A percentile compares a stretch with the other conserved stretches of the same genome.
Evolutionary conservation across 2,329 filamentous ascomycete genomes (phyloP).

Genomic region (Lachnellula occidentalis): DNA sequence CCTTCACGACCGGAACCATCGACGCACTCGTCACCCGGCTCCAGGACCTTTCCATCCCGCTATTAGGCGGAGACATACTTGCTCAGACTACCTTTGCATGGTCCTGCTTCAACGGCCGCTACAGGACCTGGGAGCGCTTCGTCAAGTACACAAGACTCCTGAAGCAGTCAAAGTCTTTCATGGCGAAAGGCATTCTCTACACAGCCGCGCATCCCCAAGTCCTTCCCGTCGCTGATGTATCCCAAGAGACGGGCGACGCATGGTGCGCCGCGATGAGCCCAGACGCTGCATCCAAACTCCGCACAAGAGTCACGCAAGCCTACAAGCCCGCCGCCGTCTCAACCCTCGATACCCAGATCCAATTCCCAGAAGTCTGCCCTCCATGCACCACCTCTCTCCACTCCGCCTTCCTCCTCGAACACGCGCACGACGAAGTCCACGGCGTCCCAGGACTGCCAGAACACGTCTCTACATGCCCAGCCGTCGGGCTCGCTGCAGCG

Average conservation of each 20-base stretch:
- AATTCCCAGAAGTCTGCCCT: background rate
- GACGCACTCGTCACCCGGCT: too few relatives aligned
- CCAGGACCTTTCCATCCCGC: too few relatives aligned
- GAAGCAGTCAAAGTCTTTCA: background rate
- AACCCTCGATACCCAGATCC: background rate
- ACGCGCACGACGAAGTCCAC: background rate
- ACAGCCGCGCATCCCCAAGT: background rate
- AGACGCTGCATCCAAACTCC: background rate
- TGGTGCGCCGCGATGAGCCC: background rate
- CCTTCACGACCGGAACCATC: too few relatives aligned
- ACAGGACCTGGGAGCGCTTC: slow-evolving; percentile 5
- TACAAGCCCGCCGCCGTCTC: background rate
- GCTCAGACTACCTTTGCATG: background rate
- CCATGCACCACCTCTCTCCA: background rate
- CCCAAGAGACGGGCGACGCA: background rate
- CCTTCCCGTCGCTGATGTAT: background rate
- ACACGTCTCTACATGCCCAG: background rate
- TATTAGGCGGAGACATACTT: background rate
- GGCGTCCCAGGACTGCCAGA: background rate
- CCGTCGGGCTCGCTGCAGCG: background rate
- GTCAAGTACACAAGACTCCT: slow-evolving; percentile 5
- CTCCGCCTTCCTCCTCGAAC: background rate
- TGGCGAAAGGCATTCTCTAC: background rate
- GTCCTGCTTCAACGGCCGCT: slow-evolving; percentile 1
- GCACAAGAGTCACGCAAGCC: background rate